Evolutionary conservation across 2,329 filamentous ascomycete species (phyloP), one percentile per base, ranked within the genome.

Genomic region (Exophiala spinifera): DNA sequence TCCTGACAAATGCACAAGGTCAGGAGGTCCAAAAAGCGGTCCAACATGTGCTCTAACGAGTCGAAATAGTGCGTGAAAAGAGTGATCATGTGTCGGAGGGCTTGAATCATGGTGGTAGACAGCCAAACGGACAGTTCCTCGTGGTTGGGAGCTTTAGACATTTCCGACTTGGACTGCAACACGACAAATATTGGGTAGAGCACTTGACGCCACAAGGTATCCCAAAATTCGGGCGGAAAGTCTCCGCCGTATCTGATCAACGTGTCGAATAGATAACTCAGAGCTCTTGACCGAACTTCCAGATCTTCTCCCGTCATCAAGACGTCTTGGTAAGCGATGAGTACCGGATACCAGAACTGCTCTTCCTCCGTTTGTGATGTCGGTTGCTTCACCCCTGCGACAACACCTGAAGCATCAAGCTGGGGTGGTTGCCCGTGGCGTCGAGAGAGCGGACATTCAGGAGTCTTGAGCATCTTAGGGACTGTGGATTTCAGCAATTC

Each of bases 121-220:
- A 99, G 79, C 94, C 94, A 99, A 2, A 99, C 94, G 0, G 94
- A 97, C 17, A 97, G 79, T 68, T 99, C 94, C 71, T 99, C 95
- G 65, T 96, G 91, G 66, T 92, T 97, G 33, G 92, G 82, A 13
- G 92, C 91, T 67, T 96, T 96, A 21, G 87, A 87, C 87, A 97
- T 95, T 70, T 99, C 94, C 0, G 92, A 95, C 61, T 94, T 90
- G 15, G 94, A 96, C 63, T 95, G 91, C 40, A 99, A 75, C 1
- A 99, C 95, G 81, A 97, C 91, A 74, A 99, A 99, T 63, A 99
- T 99, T 1, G 94, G 95, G 64, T 96, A 97, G 1, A 99, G 81
- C 55, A 99, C 83, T 69, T 99, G 94, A 46, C 92, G 84, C 91
- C 94, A 99, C 0, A 99, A 80, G 15, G 94, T 96, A 70, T 99